Evolutionary conservation across 177 flowering plant genomes (phyloP).

Genomic region (Vitis hybrid): DNA sequence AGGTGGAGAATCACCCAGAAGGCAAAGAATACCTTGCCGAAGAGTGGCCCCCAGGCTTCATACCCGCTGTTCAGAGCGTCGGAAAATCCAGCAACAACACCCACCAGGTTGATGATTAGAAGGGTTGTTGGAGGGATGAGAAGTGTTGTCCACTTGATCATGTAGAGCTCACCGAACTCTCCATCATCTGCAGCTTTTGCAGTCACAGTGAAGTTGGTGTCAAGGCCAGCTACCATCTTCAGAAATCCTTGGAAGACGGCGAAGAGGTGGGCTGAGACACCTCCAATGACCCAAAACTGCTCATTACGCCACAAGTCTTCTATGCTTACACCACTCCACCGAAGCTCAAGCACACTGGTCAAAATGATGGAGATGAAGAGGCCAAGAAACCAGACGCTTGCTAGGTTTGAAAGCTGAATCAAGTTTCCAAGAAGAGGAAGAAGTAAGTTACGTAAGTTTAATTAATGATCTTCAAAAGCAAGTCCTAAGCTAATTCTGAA

Average conservation of each 20-base stretch:
- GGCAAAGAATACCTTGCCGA: slow-evolving; percentile 89
- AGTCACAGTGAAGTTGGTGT: slow-evolving; percentile 91
- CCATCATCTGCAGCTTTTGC: slow-evolving; percentile 77
- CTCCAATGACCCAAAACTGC: slow-evolving; percentile 98
- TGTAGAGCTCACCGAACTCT: slow-evolving; percentile 82
- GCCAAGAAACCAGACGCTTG: slow-evolving; percentile 72
- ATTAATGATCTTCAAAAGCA: too few species aligned
- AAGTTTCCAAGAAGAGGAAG: not conserved
- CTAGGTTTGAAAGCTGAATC: slow-evolving; percentile 82
- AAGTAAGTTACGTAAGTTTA: too few species aligned
- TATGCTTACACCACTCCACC: slow-evolving; percentile 92
- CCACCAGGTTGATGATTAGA: slow-evolving; percentile 74
- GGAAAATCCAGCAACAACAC: slow-evolving; percentile 93
- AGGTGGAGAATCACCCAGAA: slow-evolving; percentile 78
- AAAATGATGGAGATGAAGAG: slow-evolving; percentile 83
- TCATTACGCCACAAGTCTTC: slow-evolving; percentile 94
- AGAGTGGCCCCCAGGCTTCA: slow-evolving; percentile 91
- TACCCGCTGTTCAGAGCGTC: slow-evolving; percentile 89
- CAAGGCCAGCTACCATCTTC: slow-evolving; percentile 76
- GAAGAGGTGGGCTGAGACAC: slow-evolving; percentile 95
- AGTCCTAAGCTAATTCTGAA: too few species aligned
- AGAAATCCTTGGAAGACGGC: slow-evolving; percentile 92
- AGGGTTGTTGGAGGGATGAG: slow-evolving; percentile 89
- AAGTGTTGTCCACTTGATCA: slow-evolving; percentile 88
- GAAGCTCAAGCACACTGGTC: slow-evolving; percentile 79